Conservation (phyloP, 805 yeast genomes). For the Zygotorulaspora florentina region DNA sequence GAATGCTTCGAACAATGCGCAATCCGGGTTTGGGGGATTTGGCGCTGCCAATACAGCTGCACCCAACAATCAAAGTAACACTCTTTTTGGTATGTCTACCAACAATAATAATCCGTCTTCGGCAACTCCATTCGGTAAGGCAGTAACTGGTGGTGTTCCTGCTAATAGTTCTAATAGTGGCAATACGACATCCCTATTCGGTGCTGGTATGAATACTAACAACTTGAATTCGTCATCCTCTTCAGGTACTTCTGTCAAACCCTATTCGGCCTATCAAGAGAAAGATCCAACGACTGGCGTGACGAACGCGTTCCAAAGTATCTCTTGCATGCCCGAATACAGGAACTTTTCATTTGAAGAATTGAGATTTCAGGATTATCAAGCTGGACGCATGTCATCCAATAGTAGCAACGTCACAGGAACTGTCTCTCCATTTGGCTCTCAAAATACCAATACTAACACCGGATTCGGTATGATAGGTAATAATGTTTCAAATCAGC, state of each 20-base stretch:
- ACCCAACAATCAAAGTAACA: constrained; percentile 18
- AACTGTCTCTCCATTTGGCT: constrained; percentile 35
- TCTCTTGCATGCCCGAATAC: constrained; percentile 89
- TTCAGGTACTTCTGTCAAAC: constrained; percentile 63
- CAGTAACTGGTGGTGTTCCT: constrained; percentile 29
- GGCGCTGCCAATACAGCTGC: constrained; percentile 20
- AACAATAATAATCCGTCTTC: constrained; percentile 18
- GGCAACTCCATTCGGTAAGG: constrained; percentile 25
- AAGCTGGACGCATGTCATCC: constrained; percentile 45
- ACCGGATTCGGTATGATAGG: constrained; percentile 22
- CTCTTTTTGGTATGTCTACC: constrained; percentile 32
- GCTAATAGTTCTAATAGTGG: constrained; percentile 11
- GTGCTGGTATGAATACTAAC: constrained; percentile 18
- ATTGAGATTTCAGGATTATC: constrained; percentile 83
- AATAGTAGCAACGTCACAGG: constrained; percentile 28
- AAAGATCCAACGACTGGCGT: constrained; percentile 60
- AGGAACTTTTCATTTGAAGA: constrained; percentile 79
- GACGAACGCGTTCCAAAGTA: constrained; percentile 61
- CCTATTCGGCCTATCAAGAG: constrained; percentile 67
- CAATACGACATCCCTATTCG: constrained; percentile 41
- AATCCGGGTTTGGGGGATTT: constrained; percentile 36
- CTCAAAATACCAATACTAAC: constrained; percentile 21
- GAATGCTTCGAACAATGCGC: constrained; percentile 33
- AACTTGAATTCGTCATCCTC: constrained; percentile 15
- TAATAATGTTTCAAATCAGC: constrained; percentile 16